Conservation (phyloP, 768 basidiomycete species). For the Mycena olivaceomarginata region DNA sequence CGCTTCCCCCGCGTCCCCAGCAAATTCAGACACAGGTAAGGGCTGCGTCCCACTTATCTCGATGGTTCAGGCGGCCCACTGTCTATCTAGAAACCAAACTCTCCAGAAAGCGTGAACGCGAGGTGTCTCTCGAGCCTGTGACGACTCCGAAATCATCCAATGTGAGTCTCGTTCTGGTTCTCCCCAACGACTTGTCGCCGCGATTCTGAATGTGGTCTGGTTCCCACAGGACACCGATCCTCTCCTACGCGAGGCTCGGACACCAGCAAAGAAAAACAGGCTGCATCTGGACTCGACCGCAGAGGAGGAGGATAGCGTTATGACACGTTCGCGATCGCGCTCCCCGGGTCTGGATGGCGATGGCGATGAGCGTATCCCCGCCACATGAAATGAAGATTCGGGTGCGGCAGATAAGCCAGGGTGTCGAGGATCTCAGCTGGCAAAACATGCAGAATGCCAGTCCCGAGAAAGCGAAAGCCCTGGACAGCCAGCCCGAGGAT, state of each 20-base stretch:
- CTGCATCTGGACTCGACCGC: slow-evolving; percentile 76
- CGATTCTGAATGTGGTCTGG: slow-evolving; percentile 12
- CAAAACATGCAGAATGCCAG: slow-evolving; percentile 64
- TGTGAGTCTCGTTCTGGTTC: slow-evolving; percentile 49
- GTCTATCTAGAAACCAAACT: slow-evolving; percentile 63
- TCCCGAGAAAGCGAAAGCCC: slow-evolving; percentile 51
- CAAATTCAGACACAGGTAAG: slow-evolving; percentile 64
- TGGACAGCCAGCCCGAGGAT: slow-evolving; percentile 35
- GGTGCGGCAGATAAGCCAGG: slow-evolving; percentile 86
- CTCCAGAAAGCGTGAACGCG: slow-evolving; percentile 85
- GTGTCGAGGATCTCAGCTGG: slow-evolving; percentile 88
- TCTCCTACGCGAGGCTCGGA: slow-evolving; percentile 63
- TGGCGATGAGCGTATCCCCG: slow-evolving; percentile 71
- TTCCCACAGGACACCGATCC: slow-evolving; percentile 64
- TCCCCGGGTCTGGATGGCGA: slow-evolving; percentile 63
- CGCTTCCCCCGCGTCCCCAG: slow-evolving; percentile 67
- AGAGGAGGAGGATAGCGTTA: slow-evolving; percentile 74
- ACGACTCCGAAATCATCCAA: slow-evolving; percentile 65
- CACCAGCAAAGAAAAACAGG: slow-evolving; percentile 88
- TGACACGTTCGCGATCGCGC: slow-evolving; percentile 62
- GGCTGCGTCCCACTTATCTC: slow-evolving; percentile 27
- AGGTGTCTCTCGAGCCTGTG: slow-evolving; percentile 84
- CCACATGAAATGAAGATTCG: slow-evolving; percentile 84
- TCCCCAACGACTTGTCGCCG: background rate
- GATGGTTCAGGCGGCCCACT: slow-evolving; percentile 21